Evolutionary conservation across 1,284 basidiomycete species (phyloP).

Genomic region (Porphyrellus sp.): DNA sequence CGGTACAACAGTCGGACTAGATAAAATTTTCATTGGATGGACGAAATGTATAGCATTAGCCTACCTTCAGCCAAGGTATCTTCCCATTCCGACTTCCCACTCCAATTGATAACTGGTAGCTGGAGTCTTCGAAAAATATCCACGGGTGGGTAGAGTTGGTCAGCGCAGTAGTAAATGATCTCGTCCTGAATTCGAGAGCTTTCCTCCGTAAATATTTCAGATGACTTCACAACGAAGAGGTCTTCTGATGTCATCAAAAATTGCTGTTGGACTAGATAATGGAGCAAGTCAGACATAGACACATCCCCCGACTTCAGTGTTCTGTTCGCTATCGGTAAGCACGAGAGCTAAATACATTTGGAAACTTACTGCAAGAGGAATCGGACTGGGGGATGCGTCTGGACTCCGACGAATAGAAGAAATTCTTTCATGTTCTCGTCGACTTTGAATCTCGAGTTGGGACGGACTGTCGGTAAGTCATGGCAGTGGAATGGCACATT

Average conservation of each 20-base stretch:
- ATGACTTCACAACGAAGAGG: neutral
- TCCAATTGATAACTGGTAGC: constrained; percentile 3
- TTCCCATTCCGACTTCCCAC: neutral
- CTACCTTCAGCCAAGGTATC: neutral
- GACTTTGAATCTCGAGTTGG: too few relatives aligned
- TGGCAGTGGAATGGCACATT: neutral
- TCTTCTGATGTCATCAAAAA: neutral
- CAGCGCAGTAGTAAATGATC: neutral
- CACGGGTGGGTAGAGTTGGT: constrained; percentile 1
- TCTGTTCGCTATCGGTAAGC: neutral
- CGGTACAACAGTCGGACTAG: constrained; percentile 1
- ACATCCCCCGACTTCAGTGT: neutral
- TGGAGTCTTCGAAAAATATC: neutral
- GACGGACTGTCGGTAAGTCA: neutral
- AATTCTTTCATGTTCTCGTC: neutral
- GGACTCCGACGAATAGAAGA: neutral
- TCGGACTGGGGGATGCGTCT: neutral
- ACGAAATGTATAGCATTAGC: neutral
- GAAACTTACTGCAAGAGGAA: neutral
- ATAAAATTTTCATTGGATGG: neutral
- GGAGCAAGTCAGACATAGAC: neutral
- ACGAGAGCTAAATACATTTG: neutral
- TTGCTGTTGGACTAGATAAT: neutral
- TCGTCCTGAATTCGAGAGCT: neutral
- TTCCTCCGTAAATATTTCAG: neutral